Percentiles rank a stretch among this genome's conserved stretches.
phyloP scores from a whole-genome alignment of 1,284 basidiomycete species.

The Butyriboletus appendiculatus region DNA sequence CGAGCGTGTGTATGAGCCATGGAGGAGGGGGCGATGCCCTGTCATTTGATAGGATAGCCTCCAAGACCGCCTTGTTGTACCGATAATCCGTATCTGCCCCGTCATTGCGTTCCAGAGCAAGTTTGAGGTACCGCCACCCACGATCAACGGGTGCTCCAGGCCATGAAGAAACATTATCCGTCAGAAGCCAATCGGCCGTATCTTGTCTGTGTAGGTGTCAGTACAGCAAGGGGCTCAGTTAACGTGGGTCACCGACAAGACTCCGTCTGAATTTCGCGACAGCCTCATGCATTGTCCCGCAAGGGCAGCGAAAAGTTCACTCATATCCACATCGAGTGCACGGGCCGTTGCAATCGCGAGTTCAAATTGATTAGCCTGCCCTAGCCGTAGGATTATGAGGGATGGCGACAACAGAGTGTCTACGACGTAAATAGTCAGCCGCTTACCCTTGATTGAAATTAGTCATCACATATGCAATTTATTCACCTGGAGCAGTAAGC shows the following conservation, averaged over 20 bases:
- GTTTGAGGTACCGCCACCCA: slow-evolving; percentile 87
- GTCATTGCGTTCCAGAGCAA: slow-evolving; percentile 80
- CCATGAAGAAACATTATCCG: slow-evolving; percentile 82
- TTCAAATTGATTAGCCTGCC: slow-evolving; percentile 80
- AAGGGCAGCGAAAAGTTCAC: slow-evolving; percentile 79
- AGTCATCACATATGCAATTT: slow-evolving; percentile 29
- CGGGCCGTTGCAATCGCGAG: slow-evolving; percentile 79
- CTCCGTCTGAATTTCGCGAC: slow-evolving; percentile 55
- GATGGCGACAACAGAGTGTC: slow-evolving; percentile 67
- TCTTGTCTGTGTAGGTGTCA: slow-evolving; percentile 50
- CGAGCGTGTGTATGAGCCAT: slow-evolving; percentile 78
- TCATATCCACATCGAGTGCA: slow-evolving; percentile 83
- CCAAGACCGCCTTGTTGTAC: slow-evolving; percentile 77
- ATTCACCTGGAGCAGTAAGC: slow-evolving; percentile 48
- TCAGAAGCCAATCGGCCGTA: slow-evolving; percentile 77
- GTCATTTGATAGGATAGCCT: slow-evolving; percentile 73
- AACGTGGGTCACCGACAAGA: slow-evolving; percentile 46
- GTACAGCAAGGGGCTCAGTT: slow-evolving; percentile 1
- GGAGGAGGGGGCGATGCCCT: slow-evolving; percentile 67
- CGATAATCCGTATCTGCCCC: slow-evolving; percentile 67
- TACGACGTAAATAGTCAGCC: slow-evolving; percentile 35
- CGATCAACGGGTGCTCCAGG: slow-evolving; percentile 78
- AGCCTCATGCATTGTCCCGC: slow-evolving; percentile 81
- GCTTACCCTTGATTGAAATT: slow-evolving; percentile 9
- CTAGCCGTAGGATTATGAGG: slow-evolving; percentile 79